Conservation (phyloP, 768 basidiomycete genomes). For the Austroboletus eburneus region DNA sequence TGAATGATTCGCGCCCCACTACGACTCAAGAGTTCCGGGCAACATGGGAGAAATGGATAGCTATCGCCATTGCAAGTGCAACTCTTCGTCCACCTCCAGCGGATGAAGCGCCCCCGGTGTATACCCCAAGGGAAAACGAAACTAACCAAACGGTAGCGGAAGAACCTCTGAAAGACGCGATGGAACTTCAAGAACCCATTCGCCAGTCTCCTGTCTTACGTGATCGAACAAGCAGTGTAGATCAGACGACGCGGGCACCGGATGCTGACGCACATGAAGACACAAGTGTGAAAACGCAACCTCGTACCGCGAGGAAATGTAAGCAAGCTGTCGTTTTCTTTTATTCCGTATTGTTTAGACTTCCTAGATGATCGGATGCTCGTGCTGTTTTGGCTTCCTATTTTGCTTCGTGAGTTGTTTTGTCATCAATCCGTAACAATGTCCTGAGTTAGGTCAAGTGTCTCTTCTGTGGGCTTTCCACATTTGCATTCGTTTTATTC, state of each 20-base stretch:
- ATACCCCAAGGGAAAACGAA: slow-evolving; percentile 65
- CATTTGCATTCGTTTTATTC: slow-evolving; percentile 48
- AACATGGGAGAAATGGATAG: slow-evolving; percentile 76
- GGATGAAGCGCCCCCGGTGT: slow-evolving; percentile 66
- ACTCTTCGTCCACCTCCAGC: slow-evolving; percentile 38
- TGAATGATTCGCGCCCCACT: slow-evolving; percentile 34
- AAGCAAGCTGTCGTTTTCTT: slow-evolving; percentile 14
- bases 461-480: slow-evolving; percentile 61
- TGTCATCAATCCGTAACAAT: background rate
- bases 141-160: slow-evolving; percentile 14
- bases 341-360: slow-evolving; percentile 1
- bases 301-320: slow-evolving; percentile 63
- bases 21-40: slow-evolving; percentile 62
- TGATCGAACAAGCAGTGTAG: too few species aligned
- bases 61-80: slow-evolving; percentile 47
- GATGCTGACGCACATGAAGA: slow-evolving; percentile 70
- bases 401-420: slow-evolving; percentile 62
- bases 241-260: slow-evolving; percentile 56
- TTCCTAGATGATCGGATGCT: slow-evolving; percentile 78
- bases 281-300: slow-evolving; percentile 43
- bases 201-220: slow-evolving; percentile 15
- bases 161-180: slow-evolving; percentile 1
- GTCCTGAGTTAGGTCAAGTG: slow-evolving; percentile 34
- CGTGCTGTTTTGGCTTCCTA: slow-evolving; percentile 81
- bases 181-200: slow-evolving; percentile 1